phyloP scores from a whole-genome alignment of 2,329 filamentous ascomycete genomes.

The Phaeomoniella chlamydospora region DNA sequence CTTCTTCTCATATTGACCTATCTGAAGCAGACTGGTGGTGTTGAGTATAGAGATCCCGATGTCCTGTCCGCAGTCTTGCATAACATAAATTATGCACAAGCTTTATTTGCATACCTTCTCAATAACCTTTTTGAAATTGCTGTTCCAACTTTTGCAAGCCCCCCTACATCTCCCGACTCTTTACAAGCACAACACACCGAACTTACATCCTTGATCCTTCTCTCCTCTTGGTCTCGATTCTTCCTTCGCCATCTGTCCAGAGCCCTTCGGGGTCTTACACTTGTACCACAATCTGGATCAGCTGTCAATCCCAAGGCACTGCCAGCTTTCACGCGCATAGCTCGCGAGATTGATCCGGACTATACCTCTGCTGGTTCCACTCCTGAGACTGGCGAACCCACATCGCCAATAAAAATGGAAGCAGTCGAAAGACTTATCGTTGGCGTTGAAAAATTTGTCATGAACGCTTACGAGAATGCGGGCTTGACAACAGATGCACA shows the following conservation, averaged over 20 bases:
- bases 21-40: background rate
- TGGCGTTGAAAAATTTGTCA: slow-evolving; percentile 53
- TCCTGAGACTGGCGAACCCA: slow-evolving; percentile 33
- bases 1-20: background rate
- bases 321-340: slow-evolving; percentile 21
- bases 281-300: slow-evolving; percentile 20
- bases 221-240: slow-evolving; percentile 60
- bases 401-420: slow-evolving; percentile 41
- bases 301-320: slow-evolving; percentile 24
- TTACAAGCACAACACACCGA: background rate
- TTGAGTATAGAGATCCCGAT: slow-evolving; percentile 1
- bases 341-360: slow-evolving; percentile 30
- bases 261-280: slow-evolving; percentile 44
- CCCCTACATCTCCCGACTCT: slow-evolving; percentile 1
- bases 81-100: slow-evolving; percentile 59
- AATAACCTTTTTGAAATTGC: slow-evolving; percentile 35
- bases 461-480: slow-evolving; percentile 36
- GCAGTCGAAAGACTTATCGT: slow-evolving; percentile 51
- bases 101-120: slow-evolving; percentile 43
- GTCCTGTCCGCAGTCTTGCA: background rate
- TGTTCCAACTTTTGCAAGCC: slow-evolving; percentile 14
- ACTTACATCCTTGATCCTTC: slow-evolving; percentile 38
- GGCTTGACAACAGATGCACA: slow-evolving; percentile 25
- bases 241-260: slow-evolving; percentile 57
- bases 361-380: slow-evolving; percentile 36